phyloP scores from a whole-genome alignment of 257 asterid genomes.

The Petrea volubilis region DNA sequence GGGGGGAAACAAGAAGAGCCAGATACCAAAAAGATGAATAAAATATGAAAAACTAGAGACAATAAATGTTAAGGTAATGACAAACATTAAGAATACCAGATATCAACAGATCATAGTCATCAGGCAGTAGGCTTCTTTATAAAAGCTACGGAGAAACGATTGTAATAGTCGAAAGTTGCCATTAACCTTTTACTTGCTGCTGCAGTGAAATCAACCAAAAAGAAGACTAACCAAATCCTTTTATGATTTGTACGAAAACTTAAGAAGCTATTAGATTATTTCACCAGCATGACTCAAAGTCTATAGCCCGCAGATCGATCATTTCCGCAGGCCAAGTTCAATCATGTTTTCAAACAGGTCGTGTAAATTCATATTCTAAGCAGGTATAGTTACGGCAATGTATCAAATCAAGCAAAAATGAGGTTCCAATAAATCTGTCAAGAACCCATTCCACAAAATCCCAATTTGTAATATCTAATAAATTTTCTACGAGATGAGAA shows the following conservation, averaged over 20 bases:
- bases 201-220: background rate
- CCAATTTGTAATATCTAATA: background rate
- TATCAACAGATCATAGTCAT: background rate
- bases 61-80: background rate
- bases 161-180: background rate
- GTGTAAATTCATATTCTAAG: background rate
- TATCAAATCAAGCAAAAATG: background rate
- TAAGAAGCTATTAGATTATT: background rate
- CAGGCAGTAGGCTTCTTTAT: background rate
- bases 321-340: constrained; percentile 7
- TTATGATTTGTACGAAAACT: background rate
- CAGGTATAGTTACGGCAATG: background rate
- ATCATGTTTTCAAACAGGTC: background rate
- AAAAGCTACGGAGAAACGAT: background rate
- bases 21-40: background rate
- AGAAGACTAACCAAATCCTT: background rate
- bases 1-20: background rate
- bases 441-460: constrained; percentile 5
- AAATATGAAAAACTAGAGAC: background rate
- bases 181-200: background rate
- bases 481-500: background rate
- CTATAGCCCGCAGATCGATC: background rate
- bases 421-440: background rate
- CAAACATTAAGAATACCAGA: background rate
- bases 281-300: background rate